Percentiles rank a stretch among this genome's conserved stretches.
Evolutionary conservation across 164 flowering plant genomes (phyloP).

Genomic region (Amborella trichopoda): DNA sequence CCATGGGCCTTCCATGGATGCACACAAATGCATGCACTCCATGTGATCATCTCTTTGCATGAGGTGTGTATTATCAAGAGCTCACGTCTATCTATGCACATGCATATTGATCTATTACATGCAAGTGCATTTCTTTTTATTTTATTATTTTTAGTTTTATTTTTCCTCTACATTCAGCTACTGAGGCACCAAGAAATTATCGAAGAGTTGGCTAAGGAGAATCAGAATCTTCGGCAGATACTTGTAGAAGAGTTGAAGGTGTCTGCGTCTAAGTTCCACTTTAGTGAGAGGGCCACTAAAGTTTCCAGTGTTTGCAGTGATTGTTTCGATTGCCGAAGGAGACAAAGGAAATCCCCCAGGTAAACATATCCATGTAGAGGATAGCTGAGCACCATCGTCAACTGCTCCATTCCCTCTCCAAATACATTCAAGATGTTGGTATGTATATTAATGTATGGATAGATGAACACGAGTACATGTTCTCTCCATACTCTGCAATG

Average conservation of each 20-base stretch:
- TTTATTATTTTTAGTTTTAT: background rate
- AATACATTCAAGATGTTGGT: background rate
- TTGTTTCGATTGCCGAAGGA: conserved; percentile 80
- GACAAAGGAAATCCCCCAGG: conserved; percentile 26
- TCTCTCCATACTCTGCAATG: background rate
- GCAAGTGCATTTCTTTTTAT: background rate
- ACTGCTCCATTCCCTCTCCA: background rate
- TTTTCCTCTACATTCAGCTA: conserved; percentile 31
- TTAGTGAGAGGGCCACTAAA: conserved; percentile 15
- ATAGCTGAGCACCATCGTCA: background rate
- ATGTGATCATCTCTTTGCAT: background rate
- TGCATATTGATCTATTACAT: background rate
- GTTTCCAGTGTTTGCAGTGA: conserved; percentile 31
- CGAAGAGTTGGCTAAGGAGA: conserved; percentile 71
- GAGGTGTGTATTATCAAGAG: background rate
- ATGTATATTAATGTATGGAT: background rate
- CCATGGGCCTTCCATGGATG: no score
- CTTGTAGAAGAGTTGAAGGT: conserved; percentile 69
- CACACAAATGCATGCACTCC: background rate
- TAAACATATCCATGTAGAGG: background rate
- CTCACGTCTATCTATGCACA: background rate
- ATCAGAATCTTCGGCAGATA: conserved; percentile 61
- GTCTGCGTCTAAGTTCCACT: conserved; percentile 46
- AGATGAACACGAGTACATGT: background rate
- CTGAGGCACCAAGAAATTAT: conserved; percentile 73